Evolutionary conservation across 1,284 basidiomycete genomes (phyloP), one percentile per base, ranked within the genome.

Genomic region (Limonomyces culmigenus): DNA sequence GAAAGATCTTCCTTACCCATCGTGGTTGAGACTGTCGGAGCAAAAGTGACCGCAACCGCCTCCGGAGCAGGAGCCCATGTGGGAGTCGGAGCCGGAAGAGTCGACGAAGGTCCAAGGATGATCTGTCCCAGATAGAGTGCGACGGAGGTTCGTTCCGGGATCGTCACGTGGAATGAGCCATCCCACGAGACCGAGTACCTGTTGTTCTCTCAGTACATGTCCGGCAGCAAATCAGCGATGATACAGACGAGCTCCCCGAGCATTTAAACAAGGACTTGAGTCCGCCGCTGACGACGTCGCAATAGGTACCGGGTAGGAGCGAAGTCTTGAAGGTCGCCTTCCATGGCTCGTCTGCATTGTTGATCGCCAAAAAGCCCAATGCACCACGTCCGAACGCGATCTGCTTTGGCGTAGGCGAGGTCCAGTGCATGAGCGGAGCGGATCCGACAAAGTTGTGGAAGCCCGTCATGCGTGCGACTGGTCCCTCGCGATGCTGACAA

Each of bases 1-100:
- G n/a, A n/a, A n/a, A n/a, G n/a, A n/a, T n/a, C n/a, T n/a, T 70
- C 70, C 59, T 75, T 66, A 33, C 71, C 71, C 19, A 58, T 65
- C 0, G 57, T 58, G 1, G 73, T 74, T 0, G 63, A 67, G 1
- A 68, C 71, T 2, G 53, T 69, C 43, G 68, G 68, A 5, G 56
- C 50, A 44, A 74, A 73, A 3, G 53, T 61, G 11, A 74, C 61
- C 3, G 58, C 40, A 2, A 69, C 59, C 8, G 8, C 8, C 8
- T 27, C n/a, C 8, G 23, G n/a, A 8, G 23, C n/a, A 27, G 23
- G 23, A 8, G 23, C n/a, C n/a, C 23, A 10, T 17, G 30, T 32
- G 8, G 11, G 10, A 15, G 15, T 32, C 10, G 11, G 6, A 11
- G 8, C 15, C 15, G 30, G 6, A 0, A 46, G 45, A 11, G 44